Evolutionary conservation across 305 asterid species (phyloP), one percentile per base, ranked within the genome.

Genomic region (Fraxinus velutina): DNA sequence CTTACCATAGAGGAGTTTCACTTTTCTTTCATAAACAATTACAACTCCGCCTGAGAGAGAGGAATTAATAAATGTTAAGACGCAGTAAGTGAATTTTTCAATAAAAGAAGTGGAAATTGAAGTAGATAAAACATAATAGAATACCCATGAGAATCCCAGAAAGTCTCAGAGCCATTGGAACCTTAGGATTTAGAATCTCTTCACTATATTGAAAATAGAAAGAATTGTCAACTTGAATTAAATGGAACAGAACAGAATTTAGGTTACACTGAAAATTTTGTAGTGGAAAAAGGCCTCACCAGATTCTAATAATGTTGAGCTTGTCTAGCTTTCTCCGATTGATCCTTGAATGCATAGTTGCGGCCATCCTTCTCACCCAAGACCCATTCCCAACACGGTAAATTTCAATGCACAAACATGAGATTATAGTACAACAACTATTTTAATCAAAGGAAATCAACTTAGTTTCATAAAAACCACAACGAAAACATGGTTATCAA

Each of bases 91-190:
- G 42, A 3, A 27, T 27, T 12, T 6, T 29, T 73, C 75, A 71
- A 76, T 8, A 76, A 78, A 55, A 71, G 79, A 80, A 85, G 44
- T 72, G 4, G 84, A 32, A 78, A 37, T 12, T 8, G 22, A 62
- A 17, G 17, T 3, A 30, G 44, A n/a, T 8, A 52, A 24, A 44
- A 33, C 30, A 74, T 33, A 29, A 70, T 24, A 60, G 50, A 27
- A 64, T 92, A 95, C 99, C 99, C 99, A 95, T 95, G 83, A 95
- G 97, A 85, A 95, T 93, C 80, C 97, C 97, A 37, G 99, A 95
- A 62, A 95, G 98, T 78, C 99, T 89, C 81, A 95, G 93, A 82
- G 99, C 98, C 99, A 95, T 92, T 0, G 99, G 99, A 80, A 93
- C 96, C 1, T 96, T 85, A 32, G 99, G 99, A 83, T 95, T 92